Conservation (phyloP, 2,329 filamentous ascomycete genomes). For the Sporothrix humicola region DNA sequence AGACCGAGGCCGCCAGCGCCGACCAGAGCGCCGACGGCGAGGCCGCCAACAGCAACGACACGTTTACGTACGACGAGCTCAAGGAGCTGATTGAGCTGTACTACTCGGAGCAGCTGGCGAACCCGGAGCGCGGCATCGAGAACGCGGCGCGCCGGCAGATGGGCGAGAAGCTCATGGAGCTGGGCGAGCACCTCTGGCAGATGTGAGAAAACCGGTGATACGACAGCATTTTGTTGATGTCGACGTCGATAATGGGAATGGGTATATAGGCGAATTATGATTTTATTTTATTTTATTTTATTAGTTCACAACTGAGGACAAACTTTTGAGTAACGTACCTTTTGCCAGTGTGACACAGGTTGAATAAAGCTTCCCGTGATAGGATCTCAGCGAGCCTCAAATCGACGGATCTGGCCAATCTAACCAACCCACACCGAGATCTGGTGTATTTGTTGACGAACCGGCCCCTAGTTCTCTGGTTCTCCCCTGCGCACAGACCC, state of each 20-base stretch:
- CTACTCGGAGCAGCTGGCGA: constrained; percentile 69
- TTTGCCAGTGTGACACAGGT: not conserved
- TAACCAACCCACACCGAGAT: not conserved
- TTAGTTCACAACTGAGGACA: not conserved
- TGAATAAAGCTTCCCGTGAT: not conserved
- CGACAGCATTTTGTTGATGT: not conserved
- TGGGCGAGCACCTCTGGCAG: constrained; percentile 77
- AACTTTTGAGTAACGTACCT: not conserved
- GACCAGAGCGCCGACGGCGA: constrained; percentile 35
- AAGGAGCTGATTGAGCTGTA: constrained; percentile 69
- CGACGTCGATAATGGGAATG: not conserved
- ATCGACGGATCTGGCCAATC: not conserved
- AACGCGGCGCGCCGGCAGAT: constrained; percentile 70
- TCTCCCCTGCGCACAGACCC: constrained; percentile 19
- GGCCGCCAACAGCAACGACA: constrained; percentile 44
- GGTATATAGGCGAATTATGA: constrained; percentile 10
- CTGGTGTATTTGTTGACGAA: not conserved
- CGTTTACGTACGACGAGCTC: constrained; percentile 69
- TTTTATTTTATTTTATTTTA: not conserved
- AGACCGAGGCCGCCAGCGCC: constrained; percentile 45
- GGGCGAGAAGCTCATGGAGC: constrained; percentile 71
- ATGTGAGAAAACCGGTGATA: constrained; percentile 44
- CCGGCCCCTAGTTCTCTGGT: not conserved
- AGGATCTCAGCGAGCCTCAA: not conserved
- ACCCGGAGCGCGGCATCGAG: constrained; percentile 70